A percentile compares a stretch with the other conserved stretches of the same genome.
These are phyloP conservation scores for Oryza meyeriana DNA, from an alignment of 176 grass and related monocot genomes.

Conservation along the genomic window DNA sequence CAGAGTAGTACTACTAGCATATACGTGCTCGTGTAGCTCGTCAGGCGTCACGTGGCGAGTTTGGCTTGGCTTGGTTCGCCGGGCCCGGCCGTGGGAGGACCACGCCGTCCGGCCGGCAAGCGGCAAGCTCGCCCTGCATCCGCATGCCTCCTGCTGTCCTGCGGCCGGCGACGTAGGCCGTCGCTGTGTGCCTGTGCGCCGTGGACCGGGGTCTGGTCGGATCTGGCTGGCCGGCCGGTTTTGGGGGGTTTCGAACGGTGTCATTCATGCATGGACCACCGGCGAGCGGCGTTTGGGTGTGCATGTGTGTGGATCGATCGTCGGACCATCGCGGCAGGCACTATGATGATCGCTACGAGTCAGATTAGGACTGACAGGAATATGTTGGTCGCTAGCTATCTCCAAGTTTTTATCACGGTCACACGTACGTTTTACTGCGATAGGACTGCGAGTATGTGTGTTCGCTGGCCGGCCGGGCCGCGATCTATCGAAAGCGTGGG, in stretches of 20 bases:
- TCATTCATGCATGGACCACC: background rate
- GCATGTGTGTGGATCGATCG: background rate
- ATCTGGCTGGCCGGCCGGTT: constrained; percentile 43
- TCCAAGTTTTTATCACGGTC: constrained; percentile 19
- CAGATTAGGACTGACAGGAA: constrained; percentile 22
- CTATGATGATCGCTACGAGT: background rate
- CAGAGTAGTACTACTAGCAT: no score
- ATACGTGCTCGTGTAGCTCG: background rate
- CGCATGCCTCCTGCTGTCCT: constrained; percentile 26
- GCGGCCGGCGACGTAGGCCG: constrained; percentile 31
- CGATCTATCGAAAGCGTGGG: constrained; percentile 2
- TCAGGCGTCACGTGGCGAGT: constrained; percentile 24
- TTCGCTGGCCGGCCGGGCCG: background rate
- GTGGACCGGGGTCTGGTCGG: constrained; percentile 65
- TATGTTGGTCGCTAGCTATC: background rate
- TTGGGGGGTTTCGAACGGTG: constrained; percentile 1
- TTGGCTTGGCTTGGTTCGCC: background rate
- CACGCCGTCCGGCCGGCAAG: constrained; percentile 10
- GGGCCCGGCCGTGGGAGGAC: constrained; percentile 21
- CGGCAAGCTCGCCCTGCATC: background rate
- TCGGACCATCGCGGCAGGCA: background rate
- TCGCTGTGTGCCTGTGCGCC: constrained; percentile 34
- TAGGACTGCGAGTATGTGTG: background rate
- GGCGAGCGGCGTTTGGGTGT: background rate
- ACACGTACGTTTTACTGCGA: background rate